Evolutionary conservation across 805 yeast genomes (phyloP).

Genomic region (Myxozyma kluyveri): DNA sequence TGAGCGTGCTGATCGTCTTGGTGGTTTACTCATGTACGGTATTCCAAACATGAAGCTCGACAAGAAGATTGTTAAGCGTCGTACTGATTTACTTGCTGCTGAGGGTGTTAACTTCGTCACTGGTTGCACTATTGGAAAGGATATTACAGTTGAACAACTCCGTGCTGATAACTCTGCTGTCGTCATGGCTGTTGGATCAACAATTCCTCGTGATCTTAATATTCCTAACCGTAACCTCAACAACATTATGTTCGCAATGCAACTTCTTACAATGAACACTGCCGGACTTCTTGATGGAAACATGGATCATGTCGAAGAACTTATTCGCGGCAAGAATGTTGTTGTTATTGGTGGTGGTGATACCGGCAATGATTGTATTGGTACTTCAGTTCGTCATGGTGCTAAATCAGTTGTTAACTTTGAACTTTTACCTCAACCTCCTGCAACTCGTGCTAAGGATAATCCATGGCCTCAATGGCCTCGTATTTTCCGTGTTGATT

Average conservation of each 20-base stretch:
- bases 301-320: conserved; percentile 72
- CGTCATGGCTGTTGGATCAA: conserved; percentile 87
- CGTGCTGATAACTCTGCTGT: conserved; percentile 73
- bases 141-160: conserved; percentile 63
- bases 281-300: conserved; percentile 74
- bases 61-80: conserved; percentile 86
- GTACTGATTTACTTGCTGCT: conserved; percentile 83
- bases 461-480: conserved; percentile 99
- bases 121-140: conserved; percentile 76
- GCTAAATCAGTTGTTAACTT: conserved; percentile 92
- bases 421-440: conserved; percentile 91
- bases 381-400: conserved; percentile 95
- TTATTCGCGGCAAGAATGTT: conserved; percentile 71
- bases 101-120: conserved; percentile 84
- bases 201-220: conserved; percentile 91
- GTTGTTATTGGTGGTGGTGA: conserved; percentile 99
- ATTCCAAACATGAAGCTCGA: conserved; percentile 98
- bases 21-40: conserved; percentile 98
- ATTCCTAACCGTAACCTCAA: conserved; percentile 91
- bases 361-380: conserved; percentile 98
- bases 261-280: conserved; percentile 81
- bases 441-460: conserved; percentile 79
- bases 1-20: conserved; percentile 92
- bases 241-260: conserved; percentile 94
- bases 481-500: conserved; percentile 93